Evolutionary conservation across 306 rosid genomes (phyloP).

Genomic region (Dryas octopetala): DNA sequence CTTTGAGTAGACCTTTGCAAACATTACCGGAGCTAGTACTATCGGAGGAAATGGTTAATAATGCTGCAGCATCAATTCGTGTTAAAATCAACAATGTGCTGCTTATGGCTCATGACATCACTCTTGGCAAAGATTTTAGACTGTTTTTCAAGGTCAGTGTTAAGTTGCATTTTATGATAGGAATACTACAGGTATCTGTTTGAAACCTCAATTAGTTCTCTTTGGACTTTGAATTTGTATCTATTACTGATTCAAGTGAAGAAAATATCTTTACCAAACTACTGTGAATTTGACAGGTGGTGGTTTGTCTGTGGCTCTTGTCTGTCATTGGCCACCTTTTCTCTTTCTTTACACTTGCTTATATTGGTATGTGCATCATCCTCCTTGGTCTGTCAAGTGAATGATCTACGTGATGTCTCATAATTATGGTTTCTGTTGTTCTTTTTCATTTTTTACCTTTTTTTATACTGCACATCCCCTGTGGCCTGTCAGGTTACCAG

Average conservation of each 20-base stretch:
- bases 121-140: conserved; percentile 89
- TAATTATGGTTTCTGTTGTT: not conserved
- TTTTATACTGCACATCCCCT: not conserved
- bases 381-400: conserved; percentile 16
- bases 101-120: conserved; percentile 90
- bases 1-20: conserved; percentile 58
- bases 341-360: conserved; percentile 78
- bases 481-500: not conserved
- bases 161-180: conserved; percentile 2
- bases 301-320: conserved; percentile 75
- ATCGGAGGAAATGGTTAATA: conserved; percentile 92
- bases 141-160: conserved; percentile 80
- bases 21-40: conserved; percentile 74
- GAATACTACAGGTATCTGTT: not conserved
- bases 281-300: conserved; percentile 59
- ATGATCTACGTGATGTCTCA: conserved; percentile 7
- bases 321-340: conserved; percentile 73
- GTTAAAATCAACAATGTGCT: conserved; percentile 77
- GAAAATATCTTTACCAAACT: conserved; percentile 27
- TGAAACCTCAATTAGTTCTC: not conserved
- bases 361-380: conserved; percentile 55
- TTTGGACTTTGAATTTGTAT: not conserved
- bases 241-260: not conserved
- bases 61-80: conserved; percentile 88
- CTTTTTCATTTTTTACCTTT: not conserved